Evolutionary conservation across 495 filamentous ascomycete species (phyloP), one percentile per base, ranked within the genome.

Genomic region (Niebla homalea): DNA sequence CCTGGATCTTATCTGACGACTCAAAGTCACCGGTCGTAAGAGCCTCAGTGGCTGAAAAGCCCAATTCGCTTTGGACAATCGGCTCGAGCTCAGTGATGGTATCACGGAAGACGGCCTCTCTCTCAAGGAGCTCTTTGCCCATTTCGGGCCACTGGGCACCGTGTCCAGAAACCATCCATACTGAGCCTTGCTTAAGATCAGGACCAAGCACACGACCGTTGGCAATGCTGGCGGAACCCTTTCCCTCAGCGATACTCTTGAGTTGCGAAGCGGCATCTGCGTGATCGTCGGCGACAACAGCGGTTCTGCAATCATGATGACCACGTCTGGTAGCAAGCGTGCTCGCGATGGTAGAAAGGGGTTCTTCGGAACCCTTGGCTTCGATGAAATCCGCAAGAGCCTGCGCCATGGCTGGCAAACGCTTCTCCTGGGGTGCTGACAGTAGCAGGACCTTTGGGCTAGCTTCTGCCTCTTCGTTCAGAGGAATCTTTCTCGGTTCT

Each of bases 371-470:
- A 12, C 48, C 21, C 19, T 46, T 49, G n/a, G 61, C 58, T 3
- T 48, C 49, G 25, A 10, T 40, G 52, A 25, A 11, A 58, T 49
- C 51, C 47, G 56, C 18, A 43, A 32, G 29, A 32, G 29, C 29
- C 14, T 32, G 5, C 8, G 29, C 29, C 29, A 8, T 32, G 4
- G n/a, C 14, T 18, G 60, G 44, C 0, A 70, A 21, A 14, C 65
- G 58, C 35, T 61, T 66, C 51, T 67, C 60, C 40, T 69, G 65
- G 0, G 64, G 64, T 1, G 57, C 62, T 2, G 65, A 62, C 1
- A 67, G 29, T 2, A 64, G n/a, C 0, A 69, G 54, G 4, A 62
- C 29, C 29, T 32, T 32, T 32, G 29, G 29, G 7, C 29, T 12
- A 32, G 29, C 29, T 12, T 32, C 29, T 32, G 29, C 29, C 8